Conservation (phyloP, 805 yeast genomes). For the Nakazawaea peltata region DNA sequence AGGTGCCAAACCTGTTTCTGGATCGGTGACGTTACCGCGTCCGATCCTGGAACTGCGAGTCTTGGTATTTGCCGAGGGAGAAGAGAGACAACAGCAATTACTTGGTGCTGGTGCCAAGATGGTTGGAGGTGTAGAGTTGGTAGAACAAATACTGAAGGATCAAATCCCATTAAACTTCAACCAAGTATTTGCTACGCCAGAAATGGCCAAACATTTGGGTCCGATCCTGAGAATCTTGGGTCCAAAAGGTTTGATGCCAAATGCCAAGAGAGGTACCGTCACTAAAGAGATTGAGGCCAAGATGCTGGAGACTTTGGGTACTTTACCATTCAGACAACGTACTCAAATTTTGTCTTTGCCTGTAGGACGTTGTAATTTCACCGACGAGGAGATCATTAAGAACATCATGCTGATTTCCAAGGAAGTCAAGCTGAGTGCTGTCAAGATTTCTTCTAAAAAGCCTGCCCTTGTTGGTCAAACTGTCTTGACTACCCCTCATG, state of each 20-base stretch:
- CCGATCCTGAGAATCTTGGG: slow-evolving; percentile 77
- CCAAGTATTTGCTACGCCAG: slow-evolving; percentile 81
- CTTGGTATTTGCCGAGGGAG: slow-evolving; percentile 58
- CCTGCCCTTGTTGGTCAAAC: slow-evolving; percentile 68
- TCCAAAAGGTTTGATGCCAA: slow-evolving; percentile 85
- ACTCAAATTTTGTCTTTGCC: slow-evolving; percentile 54
- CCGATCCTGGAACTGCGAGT: slow-evolving; percentile 60
- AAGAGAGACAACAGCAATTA: slow-evolving; percentile 44
- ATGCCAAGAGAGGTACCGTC: slow-evolving; percentile 80
- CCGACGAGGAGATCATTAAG: slow-evolving; percentile 65
- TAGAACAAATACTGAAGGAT: slow-evolving; percentile 53
- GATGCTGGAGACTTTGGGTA: slow-evolving; percentile 51
- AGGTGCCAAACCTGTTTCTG: slow-evolving; percentile 70
- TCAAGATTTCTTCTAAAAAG: slow-evolving; percentile 54
- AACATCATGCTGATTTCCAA: slow-evolving; percentile 63
- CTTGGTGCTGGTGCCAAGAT: slow-evolving; percentile 49
- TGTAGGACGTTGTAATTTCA: slow-evolving; percentile 69
- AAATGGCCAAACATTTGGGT: slow-evolving; percentile 53
- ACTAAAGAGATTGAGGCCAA: slow-evolving; percentile 50
- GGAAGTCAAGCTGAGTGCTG: slow-evolving; percentile 46
- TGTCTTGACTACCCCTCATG: slow-evolving; percentile 58
- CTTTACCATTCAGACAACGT: slow-evolving; percentile 73
- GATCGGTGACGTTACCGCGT: slow-evolving; percentile 64
- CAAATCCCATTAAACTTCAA: slow-evolving; percentile 51
- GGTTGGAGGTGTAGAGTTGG: slow-evolving; percentile 67